Evolutionary conservation across 331 rosid species (phyloP).

Genomic region (Rosa hybrid): DNA sequence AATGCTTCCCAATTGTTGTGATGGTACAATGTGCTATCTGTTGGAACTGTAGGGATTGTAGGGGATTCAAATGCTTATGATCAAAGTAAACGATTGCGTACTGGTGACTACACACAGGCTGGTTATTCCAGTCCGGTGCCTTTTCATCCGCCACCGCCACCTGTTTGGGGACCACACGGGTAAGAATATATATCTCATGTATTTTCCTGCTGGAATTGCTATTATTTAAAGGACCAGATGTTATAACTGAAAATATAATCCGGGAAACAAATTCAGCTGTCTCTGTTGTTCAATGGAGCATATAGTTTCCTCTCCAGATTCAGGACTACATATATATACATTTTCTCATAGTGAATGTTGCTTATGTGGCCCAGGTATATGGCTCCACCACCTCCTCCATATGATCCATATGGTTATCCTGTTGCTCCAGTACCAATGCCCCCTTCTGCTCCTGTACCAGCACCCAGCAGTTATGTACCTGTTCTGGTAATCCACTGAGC

Average conservation of each 20-base stretch:
- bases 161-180: slow-evolving; percentile 99
- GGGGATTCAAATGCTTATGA: slow-evolving; percentile 79
- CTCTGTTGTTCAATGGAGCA: background rate
- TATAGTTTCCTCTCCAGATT: background rate
- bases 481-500: slow-evolving; percentile 63
- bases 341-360: slow-evolving; percentile 20
- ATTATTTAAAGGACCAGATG: background rate
- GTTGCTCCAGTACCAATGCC: slow-evolving; percentile 94
- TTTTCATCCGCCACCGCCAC: slow-evolving; percentile 88
- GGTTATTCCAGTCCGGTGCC: slow-evolving; percentile 87
- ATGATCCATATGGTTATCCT: slow-evolving; percentile 88
- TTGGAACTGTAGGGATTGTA: slow-evolving; percentile 59
- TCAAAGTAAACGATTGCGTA: slow-evolving; percentile 87
- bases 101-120: slow-evolving; percentile 86
- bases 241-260: background rate
- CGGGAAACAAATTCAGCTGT: slow-evolving; percentile 1
- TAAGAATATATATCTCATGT: slow-evolving; percentile 22
- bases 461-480: slow-evolving; percentile 88
- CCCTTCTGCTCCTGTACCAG: slow-evolving; percentile 68
- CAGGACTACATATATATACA: background rate
- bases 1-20: background rate
- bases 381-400: slow-evolving; percentile 98
- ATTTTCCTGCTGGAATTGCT: background rate
- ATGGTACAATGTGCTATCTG: slow-evolving; percentile 20
- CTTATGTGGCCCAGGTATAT: slow-evolving; percentile 63